Percentiles rank a stretch among this genome's conserved stretches.
These are phyloP conservation scores for Leccinum boreale DNA, from an alignment of 768 basidiomycete species.

Conservation along the genomic window DNA sequence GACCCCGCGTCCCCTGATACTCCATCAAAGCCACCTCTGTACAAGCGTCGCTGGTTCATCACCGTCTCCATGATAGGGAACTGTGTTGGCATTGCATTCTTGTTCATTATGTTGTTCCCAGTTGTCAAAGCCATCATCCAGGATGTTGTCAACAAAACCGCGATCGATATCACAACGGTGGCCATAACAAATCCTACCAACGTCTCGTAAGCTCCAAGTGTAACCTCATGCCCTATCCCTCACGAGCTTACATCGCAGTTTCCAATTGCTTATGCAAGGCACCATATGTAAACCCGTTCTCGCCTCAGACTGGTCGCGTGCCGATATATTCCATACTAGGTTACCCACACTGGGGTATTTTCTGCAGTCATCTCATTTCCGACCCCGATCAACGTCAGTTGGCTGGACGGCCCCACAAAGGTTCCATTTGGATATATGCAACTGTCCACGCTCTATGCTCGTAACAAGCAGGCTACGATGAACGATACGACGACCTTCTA, in stretches of 20 bases:
- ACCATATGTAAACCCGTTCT: conserved; percentile 36
- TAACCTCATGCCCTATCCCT: background rate
- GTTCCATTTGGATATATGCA: conserved; percentile 52
- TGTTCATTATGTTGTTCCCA: conserved; percentile 69
- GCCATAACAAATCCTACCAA: conserved; percentile 54
- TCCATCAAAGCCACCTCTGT: conserved; percentile 41
- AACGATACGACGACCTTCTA: conserved; percentile 58
- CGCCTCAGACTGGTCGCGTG: too few species aligned
- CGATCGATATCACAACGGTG: conserved; percentile 51
- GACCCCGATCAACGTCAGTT: conserved; percentile 55
- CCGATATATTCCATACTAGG: conserved; percentile 32
- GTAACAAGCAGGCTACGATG: conserved; percentile 53
- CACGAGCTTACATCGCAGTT: conserved; percentile 35
- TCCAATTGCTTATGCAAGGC: conserved; percentile 49
- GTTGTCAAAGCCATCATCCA: conserved; percentile 66
- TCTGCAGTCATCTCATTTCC: conserved; percentile 60
- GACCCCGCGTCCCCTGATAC: conserved; percentile 3
- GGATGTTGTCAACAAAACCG: conserved; percentile 54
- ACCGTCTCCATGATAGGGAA: conserved; percentile 48
- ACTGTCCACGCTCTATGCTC: conserved; percentile 46
- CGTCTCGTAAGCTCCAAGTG: conserved; percentile 43
- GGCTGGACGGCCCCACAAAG: conserved; percentile 49
- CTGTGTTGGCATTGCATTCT: conserved; percentile 53
- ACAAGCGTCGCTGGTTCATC: conserved; percentile 64
- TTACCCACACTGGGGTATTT: conserved; percentile 64